phyloP scores from a whole-genome alignment of 345 rosid species.

The Bruguiera sexangula region DNA sequence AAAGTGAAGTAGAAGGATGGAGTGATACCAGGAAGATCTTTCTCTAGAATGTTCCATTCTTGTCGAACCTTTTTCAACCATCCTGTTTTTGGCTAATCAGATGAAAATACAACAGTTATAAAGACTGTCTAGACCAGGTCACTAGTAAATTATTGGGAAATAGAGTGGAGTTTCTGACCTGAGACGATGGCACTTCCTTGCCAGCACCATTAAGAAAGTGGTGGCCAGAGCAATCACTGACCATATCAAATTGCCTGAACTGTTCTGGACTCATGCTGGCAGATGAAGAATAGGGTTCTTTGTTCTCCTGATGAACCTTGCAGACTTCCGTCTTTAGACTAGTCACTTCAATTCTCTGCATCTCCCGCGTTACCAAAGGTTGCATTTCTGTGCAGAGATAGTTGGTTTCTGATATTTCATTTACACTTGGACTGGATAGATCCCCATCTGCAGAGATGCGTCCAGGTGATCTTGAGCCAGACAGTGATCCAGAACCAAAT shows the following conservation, averaged over 20 bases:
- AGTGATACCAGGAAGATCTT: constrained; percentile 73
- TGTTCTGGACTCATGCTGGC: constrained; percentile 19
- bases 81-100: constrained; percentile 52
- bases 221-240: constrained; percentile 70
- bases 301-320: constrained; percentile 23
- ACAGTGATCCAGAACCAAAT: constrained; percentile 39
- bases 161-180: constrained; percentile 46
- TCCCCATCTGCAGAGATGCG: constrained; percentile 36
- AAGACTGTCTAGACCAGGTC: not conserved
- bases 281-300: constrained; percentile 19
- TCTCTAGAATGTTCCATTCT: constrained; percentile 80
- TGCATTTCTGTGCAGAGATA: constrained; percentile 34
- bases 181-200: constrained; percentile 44
- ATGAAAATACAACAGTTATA: constrained; percentile 11
- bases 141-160: constrained; percentile 11
- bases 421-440: constrained; percentile 27
- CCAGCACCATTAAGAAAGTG: constrained; percentile 49
- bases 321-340: constrained; percentile 29
- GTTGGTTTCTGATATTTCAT: constrained; percentile 32
- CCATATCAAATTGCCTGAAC: constrained; percentile 74
- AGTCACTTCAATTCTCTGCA: constrained; percentile 17
- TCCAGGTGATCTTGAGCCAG: constrained; percentile 34
- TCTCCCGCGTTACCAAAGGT: constrained; percentile 26
- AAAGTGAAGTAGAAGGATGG: constrained; percentile 10
- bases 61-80: constrained; percentile 88